Base-by-base conservation (phyloP, 2,329 filamentous ascomycete genomes). In the Hymenoscyphus infarciens region DNA sequence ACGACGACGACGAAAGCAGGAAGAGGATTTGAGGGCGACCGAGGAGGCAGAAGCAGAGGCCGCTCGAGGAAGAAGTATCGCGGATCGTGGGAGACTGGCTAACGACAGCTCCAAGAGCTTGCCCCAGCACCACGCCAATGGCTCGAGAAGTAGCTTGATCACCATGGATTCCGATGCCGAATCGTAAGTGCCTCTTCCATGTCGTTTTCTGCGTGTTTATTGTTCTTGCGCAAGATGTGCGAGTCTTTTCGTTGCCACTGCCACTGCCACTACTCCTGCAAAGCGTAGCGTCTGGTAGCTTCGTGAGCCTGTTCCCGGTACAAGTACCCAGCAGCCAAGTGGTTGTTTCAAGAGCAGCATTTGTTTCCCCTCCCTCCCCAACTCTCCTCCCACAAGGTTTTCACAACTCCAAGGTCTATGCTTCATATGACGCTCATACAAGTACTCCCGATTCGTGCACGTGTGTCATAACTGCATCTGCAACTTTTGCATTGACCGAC, bases 1-100 rank as follows among this genome's bases (percentile, higher is more conserved):
- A 56, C 82, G 80, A 70, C 79, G 81, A 56, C 78, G 80, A 56
- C 77, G 77, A 62, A 81, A 77, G 74, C 72, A 73, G 56, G 78
- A 80, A 66, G 74, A 74, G 68, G 79, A 75, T 64, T 72, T 71
- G 57, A 63, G 67, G 39, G 74, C 67, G 64, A 71, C 68, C 63
- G 71, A 75, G 71, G 73, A 60, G 45, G 57, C 42, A 27, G 35
- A 38, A 16, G 57, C 25, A 35, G 73, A 67, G 71, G 75, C 66
- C 69, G 75, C 65, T 56, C 64, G 73, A 62, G 73, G 73, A n/a
- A 66, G 69, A 61, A 70, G 66, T 57, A 66, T 74, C 31, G 73
- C 73, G 22, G 71, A 74, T 16, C 60, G 73, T 60, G 72, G 72
- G 45, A 74, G 72, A 13, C 55, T 74, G 60, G 66, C 66, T 54